Evolutionary conservation across 2,329 filamentous ascomycete genomes (phyloP).

Genomic region (Helotiales sp.): DNA sequence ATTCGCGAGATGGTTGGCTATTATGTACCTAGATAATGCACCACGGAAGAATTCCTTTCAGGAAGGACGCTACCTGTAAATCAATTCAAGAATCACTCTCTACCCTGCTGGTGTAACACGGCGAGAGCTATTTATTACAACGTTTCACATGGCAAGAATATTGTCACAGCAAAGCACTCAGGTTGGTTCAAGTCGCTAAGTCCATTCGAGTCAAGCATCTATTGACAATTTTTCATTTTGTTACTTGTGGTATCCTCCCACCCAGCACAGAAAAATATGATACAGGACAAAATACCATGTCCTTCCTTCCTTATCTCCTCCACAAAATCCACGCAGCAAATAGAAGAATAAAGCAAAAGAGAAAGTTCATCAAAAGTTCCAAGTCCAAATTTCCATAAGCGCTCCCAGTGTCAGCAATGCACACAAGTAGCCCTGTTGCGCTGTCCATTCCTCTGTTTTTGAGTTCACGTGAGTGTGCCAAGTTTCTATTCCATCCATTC

Average conservation of each 20-base stretch:
- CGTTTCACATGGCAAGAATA: no score
- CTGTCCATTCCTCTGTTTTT: conserved; percentile 12
- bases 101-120: no score
- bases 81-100: no score
- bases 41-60: no score
- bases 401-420: conserved; percentile 3
- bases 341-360: background rate
- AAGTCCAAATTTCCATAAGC: conserved; percentile 1
- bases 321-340: background rate
- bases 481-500: conserved; percentile 22
- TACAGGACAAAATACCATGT: conserved; percentile 5
- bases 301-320: background rate
- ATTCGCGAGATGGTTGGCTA: no score
- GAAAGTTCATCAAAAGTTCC: background rate
- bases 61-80: no score
- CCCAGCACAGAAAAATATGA: background rate
- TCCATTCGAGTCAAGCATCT: background rate
- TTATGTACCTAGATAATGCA: no score
- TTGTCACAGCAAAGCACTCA: background rate
- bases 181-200: no score
- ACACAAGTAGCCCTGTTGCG: conserved; percentile 4
- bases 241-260: conserved; percentile 1
- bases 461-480: conserved; percentile 21
- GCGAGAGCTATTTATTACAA: no score
- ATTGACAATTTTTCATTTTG: conserved; percentile 6